These are phyloP conservation scores for Ophiosphaerella korrae DNA, from an alignment of 2,329 filamentous ascomycete species.

Conservation along the genomic window DNA sequence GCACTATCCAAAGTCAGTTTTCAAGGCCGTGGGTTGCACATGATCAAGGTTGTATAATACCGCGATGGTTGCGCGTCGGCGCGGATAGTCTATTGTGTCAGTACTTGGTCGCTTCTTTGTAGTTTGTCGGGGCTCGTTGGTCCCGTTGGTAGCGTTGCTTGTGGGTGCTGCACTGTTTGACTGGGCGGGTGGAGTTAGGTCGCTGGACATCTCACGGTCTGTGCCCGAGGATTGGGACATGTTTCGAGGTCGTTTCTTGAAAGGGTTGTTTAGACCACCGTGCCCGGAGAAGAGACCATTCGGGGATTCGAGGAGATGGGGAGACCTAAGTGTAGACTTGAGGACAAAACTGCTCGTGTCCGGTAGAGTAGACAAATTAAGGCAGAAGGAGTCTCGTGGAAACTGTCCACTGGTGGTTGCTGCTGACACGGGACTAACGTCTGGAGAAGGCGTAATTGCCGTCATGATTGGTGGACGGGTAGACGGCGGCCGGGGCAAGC, in stretches of 20 bases:
- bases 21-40: neutral
- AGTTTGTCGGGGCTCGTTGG: constrained; percentile 33
- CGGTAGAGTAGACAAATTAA: constrained; percentile 47
- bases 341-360: constrained; percentile 45
- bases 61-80: constrained; percentile 49
- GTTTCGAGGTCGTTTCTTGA: constrained; percentile 48
- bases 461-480: constrained; percentile 48
- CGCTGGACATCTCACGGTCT: constrained; percentile 47
- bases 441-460: constrained; percentile 47
- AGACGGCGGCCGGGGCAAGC: constrained; percentile 30
- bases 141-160: constrained; percentile 33
- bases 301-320: constrained; percentile 46
- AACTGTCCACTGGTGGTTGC: constrained; percentile 47
- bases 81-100: constrained; percentile 51
- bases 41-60: constrained; percentile 27
- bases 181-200: constrained; percentile 31
- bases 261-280: constrained; percentile 35
- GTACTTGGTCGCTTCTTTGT: constrained; percentile 48
- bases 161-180: constrained; percentile 38
- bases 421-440: constrained; percentile 51
- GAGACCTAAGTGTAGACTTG: constrained; percentile 46
- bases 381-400: constrained; percentile 47
- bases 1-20: constrained; percentile 61
- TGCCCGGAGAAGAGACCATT: constrained; percentile 40
- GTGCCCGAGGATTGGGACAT: constrained; percentile 51